Percentiles rank a stretch among this genome's conserved stretches.
phyloP scores from a whole-genome alignment of 495 filamentous ascomycete species.

The Talaromyces ruber region DNA sequence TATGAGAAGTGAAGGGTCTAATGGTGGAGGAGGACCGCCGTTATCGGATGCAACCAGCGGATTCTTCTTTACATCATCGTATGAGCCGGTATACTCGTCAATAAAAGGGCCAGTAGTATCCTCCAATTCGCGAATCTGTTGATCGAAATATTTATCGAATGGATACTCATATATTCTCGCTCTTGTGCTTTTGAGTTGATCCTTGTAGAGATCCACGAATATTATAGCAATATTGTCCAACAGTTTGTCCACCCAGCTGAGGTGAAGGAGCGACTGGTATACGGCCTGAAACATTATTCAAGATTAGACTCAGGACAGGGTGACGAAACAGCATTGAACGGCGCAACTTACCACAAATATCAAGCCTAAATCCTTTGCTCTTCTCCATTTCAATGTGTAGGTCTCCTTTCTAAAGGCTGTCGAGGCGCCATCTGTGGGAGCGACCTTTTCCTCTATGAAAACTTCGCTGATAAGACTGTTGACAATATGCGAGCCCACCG shows the following conservation, averaged over 20 bases:
- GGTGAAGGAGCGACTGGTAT: conserved; percentile 88
- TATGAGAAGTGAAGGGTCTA: conserved; percentile 46
- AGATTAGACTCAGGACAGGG: not conserved
- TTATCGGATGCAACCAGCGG: conserved; percentile 37
- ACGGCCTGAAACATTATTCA: conserved; percentile 58
- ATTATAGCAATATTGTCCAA: conserved; percentile 88
- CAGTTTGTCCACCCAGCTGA: conserved; percentile 95
- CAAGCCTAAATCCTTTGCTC: conserved; percentile 80
- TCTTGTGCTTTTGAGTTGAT: conserved; percentile 74
- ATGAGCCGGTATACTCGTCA: conserved; percentile 20
- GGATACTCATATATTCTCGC: conserved; percentile 64
- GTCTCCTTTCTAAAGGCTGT: conserved; percentile 83
- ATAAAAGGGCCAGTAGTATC: conserved; percentile 31
- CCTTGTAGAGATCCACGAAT: conserved; percentile 80
- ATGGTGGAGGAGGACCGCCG: conserved; percentile 45
- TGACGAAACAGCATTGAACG: not conserved
- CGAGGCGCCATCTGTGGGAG: conserved; percentile 38
- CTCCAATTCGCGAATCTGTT: conserved; percentile 82
- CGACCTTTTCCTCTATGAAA: conserved; percentile 88
- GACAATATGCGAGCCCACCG: conserved; percentile 72
- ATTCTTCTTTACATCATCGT: conserved; percentile 32
- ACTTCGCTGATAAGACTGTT: conserved; percentile 93
- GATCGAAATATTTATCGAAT: conserved; percentile 92
- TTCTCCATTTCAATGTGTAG: conserved; percentile 91
- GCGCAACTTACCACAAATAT: conserved; percentile 81